Conservation (phyloP, 176 grass and related monocot genomes). For the Calamus simplicifolius region DNA sequence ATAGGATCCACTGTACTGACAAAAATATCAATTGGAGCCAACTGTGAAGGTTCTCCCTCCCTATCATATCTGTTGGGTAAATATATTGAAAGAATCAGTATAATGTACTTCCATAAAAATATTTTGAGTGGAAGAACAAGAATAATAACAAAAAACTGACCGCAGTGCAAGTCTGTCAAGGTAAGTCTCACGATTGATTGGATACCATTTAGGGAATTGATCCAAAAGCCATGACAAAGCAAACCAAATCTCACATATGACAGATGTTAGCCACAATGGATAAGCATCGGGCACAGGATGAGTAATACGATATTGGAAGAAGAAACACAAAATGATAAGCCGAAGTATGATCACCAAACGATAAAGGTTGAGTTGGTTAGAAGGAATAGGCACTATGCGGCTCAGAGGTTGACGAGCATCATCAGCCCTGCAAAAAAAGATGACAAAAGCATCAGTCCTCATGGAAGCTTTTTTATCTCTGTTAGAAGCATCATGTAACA, state of each 20-base stretch:
- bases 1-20: conserved; percentile 92
- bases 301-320: conserved; percentile 92
- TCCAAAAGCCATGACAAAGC: conserved; percentile 96
- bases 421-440: conserved; percentile 69
- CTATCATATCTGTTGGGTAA: conserved; percentile 65
- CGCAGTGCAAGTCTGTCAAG: conserved; percentile 82
- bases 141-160: conserved; percentile 21
- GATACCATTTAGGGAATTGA: conserved; percentile 89
- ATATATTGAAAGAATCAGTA: neutral
- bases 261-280: conserved; percentile 82
- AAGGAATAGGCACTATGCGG: conserved; percentile 65
- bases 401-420: conserved; percentile 91
- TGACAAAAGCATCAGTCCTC: too few relatives aligned
- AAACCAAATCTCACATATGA: conserved; percentile 97
- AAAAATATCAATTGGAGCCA: conserved; percentile 83
- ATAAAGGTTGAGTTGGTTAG: conserved; percentile 74
- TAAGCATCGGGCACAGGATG: conserved; percentile 88
- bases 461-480: too few relatives aligned
- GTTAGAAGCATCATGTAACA: too few relatives aligned
- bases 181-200: conserved; percentile 90
- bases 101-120: too few relatives aligned
- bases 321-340: conserved; percentile 84
- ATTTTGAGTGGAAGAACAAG: too few relatives aligned
- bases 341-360: conserved; percentile 77
- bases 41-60: conserved; percentile 76